Percentiles rank a stretch among this genome's conserved stretches.
phyloP scores from a whole-genome alignment of 108 stramenopile genomes.

The Aureococcus anophagefferens region DNA sequence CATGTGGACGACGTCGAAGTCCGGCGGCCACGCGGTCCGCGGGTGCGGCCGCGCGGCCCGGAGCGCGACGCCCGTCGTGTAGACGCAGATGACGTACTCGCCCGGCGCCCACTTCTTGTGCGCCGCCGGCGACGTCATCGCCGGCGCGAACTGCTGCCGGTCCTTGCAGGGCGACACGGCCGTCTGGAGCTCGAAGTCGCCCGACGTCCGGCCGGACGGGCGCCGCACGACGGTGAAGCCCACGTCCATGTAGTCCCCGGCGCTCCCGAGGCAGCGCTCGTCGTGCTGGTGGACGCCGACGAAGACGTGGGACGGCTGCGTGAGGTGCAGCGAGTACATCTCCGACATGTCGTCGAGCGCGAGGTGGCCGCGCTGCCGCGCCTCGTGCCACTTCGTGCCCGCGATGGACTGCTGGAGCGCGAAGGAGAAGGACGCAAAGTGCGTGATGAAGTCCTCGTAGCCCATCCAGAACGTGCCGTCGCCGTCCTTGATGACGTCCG shows the following conservation, averaged over 20 bases:
- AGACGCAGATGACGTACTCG: background rate
- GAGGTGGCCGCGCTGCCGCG: background rate
- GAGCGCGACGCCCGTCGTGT: background rate
- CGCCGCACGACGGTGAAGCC: background rate
- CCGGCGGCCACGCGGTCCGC: background rate
- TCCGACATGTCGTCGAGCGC: background rate
- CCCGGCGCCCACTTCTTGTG: background rate
- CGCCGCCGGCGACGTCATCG: background rate
- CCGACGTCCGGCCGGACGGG: too few species aligned
- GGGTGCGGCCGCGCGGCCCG: background rate
- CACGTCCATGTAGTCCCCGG: background rate
- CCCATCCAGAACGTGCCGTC: slow-evolving; percentile 39
- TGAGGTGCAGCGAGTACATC: background rate
- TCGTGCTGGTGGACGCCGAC: background rate
- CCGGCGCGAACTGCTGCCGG: background rate
- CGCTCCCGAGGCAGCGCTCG: background rate
- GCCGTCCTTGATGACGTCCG: slow-evolving; percentile 11
- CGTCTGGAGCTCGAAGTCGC: background rate
- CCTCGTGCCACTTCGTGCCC: background rate
- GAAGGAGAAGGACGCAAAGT: slow-evolving; percentile 10
- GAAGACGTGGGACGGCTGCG: background rate
- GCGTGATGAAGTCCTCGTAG: slow-evolving; percentile 24
- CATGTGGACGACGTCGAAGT: background rate
- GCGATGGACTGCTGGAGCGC: background rate
- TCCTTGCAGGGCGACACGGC: background rate